These are phyloP conservation scores for Chimonanthus salicifolius DNA, from an alignment of 164 flowering plant genomes.

Conservation along the genomic window DNA sequence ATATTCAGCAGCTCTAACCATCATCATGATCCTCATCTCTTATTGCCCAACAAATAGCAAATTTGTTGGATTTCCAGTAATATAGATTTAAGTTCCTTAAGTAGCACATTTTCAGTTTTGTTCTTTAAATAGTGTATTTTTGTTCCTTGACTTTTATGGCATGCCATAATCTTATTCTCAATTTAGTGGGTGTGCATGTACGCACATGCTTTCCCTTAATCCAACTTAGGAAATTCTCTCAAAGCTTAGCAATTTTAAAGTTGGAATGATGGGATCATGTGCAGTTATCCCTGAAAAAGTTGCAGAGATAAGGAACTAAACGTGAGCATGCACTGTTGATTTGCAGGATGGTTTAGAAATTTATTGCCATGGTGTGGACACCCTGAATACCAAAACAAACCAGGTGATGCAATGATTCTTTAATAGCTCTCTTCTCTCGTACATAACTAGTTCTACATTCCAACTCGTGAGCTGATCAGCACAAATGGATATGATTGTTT, in stretches of 20 bases:
- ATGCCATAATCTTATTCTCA: no score
- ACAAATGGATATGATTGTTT: background rate
- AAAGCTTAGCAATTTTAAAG: no score
- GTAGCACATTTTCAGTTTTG: no score
- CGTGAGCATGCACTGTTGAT: background rate
- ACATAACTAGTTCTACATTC: background rate
- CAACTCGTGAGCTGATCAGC: background rate
- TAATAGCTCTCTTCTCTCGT: background rate
- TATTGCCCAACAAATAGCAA: no score
- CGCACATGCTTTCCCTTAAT: no score
- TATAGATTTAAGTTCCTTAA: no score
- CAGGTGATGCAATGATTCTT: constrained; percentile 42
- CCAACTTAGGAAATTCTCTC: background rate
- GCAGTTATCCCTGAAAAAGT: background rate
- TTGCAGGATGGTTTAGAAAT: constrained; percentile 75
- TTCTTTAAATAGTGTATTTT: no score
- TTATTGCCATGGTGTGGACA: constrained; percentile 87
- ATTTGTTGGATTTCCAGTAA: no score
- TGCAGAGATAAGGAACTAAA: background rate
- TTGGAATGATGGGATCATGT: background rate
- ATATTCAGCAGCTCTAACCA: no score
- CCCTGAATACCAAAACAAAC: constrained; percentile 72
- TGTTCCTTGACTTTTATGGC: no score
- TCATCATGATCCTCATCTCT: no score
- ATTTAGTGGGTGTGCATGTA: no score